Conservation (phyloP, 441 rosid species). For the Euphorbia celastroides region DNA sequence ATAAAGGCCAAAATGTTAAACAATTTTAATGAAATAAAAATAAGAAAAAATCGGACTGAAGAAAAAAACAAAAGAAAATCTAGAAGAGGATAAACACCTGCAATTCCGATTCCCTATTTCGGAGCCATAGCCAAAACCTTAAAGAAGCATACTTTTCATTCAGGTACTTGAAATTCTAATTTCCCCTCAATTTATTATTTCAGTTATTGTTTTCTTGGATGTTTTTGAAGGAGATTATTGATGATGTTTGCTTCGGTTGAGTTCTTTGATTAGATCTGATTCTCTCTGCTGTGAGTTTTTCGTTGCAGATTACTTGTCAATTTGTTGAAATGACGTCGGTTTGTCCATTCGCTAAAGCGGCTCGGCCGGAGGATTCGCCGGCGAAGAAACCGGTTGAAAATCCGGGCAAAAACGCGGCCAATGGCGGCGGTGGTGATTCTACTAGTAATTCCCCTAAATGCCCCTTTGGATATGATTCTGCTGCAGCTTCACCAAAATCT, state of each 20-base stretch:
- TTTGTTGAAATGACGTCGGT: constrained; percentile 49
- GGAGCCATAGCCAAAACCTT: not conserved
- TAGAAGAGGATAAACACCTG: too few species aligned
- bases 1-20: too few species aligned
- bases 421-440: constrained; percentile 22
- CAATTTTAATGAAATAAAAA: too few species aligned
- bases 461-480: constrained; percentile 56
- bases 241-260: not conserved
- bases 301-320: constrained; percentile 16
- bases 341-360: constrained; percentile 62
- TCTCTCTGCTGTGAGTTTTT: not conserved
- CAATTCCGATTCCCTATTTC: too few species aligned
- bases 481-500: constrained; percentile 16
- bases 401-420: constrained; percentile 26
- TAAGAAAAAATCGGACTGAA: too few species aligned
- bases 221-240: not conserved
- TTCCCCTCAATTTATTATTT: not conserved
- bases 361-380: constrained; percentile 52
- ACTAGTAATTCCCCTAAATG: constrained; percentile 53
- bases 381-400: constrained; percentile 31
- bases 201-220: not conserved
- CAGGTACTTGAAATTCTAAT: not conserved
- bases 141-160: not conserved
- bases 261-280: constrained; percentile 1
- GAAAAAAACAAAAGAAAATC: too few species aligned